Percentiles rank a stretch among this genome's conserved stretches.
These are phyloP conservation scores for Capsella bursapastoris DNA, from an alignment of 345 rosid genomes.

Conservation along the genomic window DNA sequence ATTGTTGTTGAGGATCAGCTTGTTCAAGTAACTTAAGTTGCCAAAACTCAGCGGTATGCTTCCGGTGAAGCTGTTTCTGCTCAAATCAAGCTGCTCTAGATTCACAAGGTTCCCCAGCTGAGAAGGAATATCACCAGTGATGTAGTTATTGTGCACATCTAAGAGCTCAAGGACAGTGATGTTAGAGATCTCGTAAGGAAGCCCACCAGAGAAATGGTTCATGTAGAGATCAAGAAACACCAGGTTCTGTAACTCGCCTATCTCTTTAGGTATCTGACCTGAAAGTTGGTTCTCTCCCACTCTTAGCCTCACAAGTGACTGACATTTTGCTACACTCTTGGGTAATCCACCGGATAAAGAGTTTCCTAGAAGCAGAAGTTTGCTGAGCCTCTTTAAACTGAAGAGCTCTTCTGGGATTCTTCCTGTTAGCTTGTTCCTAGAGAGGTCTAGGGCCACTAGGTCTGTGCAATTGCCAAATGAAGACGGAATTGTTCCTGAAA, in stretches of 20 bases:
- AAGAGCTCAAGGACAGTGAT: slow-evolving; percentile 82
- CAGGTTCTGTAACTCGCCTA: slow-evolving; percentile 84
- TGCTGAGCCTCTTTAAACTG: slow-evolving; percentile 81
- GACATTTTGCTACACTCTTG: slow-evolving; percentile 65
- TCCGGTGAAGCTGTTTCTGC: slow-evolving; percentile 84
- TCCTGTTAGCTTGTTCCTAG: slow-evolving; percentile 87
- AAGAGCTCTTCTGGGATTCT: slow-evolving; percentile 85
- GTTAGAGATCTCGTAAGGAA: slow-evolving; percentile 78
- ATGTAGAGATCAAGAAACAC: slow-evolving; percentile 90
- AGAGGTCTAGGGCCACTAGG: slow-evolving; percentile 78
- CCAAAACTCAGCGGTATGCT: slow-evolving; percentile 81
- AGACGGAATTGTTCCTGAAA: slow-evolving; percentile 82
- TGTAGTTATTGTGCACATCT: slow-evolving; percentile 86
- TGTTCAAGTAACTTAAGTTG: slow-evolving; percentile 85
- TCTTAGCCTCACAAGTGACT: slow-evolving; percentile 84
- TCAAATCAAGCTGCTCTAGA: slow-evolving; percentile 94
- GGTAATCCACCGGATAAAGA: slow-evolving; percentile 75
- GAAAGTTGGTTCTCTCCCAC: slow-evolving; percentile 95
- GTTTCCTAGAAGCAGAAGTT: slow-evolving; percentile 93
- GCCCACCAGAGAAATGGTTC: slow-evolving; percentile 83
- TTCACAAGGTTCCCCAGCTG: slow-evolving; percentile 91
- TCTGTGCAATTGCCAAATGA: slow-evolving; percentile 89
- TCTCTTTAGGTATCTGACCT: slow-evolving; percentile 80
- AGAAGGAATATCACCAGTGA: slow-evolving; percentile 76
- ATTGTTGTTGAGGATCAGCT: slow-evolving; percentile 92